Conservation (phyloP, 441 rosid genomes). For the Omphalea diandra region DNA sequence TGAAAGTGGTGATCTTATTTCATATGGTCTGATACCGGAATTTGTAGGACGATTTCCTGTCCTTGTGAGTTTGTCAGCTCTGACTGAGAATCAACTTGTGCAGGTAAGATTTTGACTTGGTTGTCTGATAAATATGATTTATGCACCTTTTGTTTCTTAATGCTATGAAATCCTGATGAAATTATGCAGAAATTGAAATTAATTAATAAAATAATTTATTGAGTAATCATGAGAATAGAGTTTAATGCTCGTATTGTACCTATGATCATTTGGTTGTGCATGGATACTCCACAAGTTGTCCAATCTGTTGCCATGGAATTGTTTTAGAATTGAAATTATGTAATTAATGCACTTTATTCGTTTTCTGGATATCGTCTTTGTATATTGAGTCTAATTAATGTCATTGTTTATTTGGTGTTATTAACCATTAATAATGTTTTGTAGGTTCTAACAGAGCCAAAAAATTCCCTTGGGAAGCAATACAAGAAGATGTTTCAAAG, state of each 20-base stretch:
- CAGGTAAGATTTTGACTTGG: constrained; percentile 48
- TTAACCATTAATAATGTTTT: constrained; percentile 14
- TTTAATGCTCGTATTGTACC: background rate
- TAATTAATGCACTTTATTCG: too few relatives aligned
- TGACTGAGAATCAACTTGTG: constrained; percentile 92
- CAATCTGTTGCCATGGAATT: background rate
- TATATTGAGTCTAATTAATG: background rate
- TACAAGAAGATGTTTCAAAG: constrained; percentile 91
- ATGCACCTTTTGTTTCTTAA: background rate
- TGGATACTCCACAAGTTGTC: constrained; percentile 3
- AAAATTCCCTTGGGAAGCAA: constrained; percentile 95
- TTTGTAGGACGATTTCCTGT: constrained; percentile 98
- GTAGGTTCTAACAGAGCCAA: constrained; percentile 93
- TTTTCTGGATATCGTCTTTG: too few relatives aligned
- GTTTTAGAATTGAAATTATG: too few relatives aligned
- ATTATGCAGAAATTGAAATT: constrained; percentile 1
- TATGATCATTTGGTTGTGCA: background rate
- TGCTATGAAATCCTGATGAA: constrained; percentile 2
- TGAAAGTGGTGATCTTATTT: constrained; percentile 92
- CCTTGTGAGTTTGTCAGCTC: constrained; percentile 92
- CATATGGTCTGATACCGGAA: constrained; percentile 97
- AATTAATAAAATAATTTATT: background rate
- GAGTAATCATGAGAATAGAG: background rate
- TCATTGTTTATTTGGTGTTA: background rate
- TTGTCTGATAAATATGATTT: constrained; percentile 3